Evolutionary conservation across 768 basidiomycete genomes (phyloP).

Genomic region (Auricularia cornea): DNA sequence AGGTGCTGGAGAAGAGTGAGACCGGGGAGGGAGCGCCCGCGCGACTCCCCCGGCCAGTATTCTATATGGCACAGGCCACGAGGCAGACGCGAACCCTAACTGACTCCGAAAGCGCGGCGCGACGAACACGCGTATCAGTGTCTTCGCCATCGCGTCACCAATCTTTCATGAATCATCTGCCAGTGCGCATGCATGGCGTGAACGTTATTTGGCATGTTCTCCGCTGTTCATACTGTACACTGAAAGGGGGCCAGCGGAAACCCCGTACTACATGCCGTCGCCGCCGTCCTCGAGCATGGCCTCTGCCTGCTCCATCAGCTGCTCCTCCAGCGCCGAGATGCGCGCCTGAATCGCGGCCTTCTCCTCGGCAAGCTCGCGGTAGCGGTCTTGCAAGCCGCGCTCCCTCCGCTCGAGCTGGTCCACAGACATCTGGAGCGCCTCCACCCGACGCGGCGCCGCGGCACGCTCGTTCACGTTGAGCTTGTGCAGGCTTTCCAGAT

Average conservation of each 20-base stretch:
- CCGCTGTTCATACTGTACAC: not conserved
- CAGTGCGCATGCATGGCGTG: too few relatives aligned
- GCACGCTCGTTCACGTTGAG: slow-evolving; percentile 65
- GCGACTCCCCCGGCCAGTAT: not conserved
- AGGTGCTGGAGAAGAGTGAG: not conserved
- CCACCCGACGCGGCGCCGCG: slow-evolving; percentile 69
- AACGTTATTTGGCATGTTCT: not conserved
- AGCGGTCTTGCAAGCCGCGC: slow-evolving; percentile 66
- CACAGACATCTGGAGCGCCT: slow-evolving; percentile 80
- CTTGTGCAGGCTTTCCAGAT: slow-evolving; percentile 71
- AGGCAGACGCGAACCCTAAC: not conserved
- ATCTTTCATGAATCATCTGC: too few relatives aligned
- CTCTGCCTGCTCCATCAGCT: slow-evolving; percentile 54
- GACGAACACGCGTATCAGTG: not conserved
- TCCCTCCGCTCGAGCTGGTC: slow-evolving; percentile 71
- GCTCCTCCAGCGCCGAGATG: slow-evolving; percentile 67
- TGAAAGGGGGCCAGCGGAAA: not conserved
- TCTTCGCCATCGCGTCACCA: not conserved
- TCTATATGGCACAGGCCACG: not conserved
- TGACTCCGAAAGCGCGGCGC: not conserved
- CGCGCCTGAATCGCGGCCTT: slow-evolving; percentile 50
- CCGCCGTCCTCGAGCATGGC: not conserved
- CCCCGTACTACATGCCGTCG: not conserved
- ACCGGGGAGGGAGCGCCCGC: not conserved
- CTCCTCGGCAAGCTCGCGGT: slow-evolving; percentile 75